A percentile compares a stretch with the other conserved stretches of the same genome.
Conservation (phyloP, 176 grass and related monocot genomes). For the Musa itinerans region DNA sequence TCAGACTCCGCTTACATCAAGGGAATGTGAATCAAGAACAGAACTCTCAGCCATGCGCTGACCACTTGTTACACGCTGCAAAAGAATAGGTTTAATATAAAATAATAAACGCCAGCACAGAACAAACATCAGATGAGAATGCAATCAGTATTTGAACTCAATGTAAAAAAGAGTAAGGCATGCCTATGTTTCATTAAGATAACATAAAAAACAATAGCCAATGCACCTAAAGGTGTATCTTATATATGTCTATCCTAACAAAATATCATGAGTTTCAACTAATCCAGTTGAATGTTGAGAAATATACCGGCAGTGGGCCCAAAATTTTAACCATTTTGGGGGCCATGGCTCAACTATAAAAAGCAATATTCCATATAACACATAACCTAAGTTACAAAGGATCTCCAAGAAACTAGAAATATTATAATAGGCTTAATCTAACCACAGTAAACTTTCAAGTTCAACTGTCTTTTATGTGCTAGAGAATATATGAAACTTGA, state of each 20-base stretch:
- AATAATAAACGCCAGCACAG: not conserved
- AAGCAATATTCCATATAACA: too few species aligned
- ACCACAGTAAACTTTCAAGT: too few species aligned
- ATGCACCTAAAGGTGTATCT: not conserved
- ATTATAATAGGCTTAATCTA: too few species aligned
- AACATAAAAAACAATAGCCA: not conserved
- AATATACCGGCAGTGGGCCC: not conserved
- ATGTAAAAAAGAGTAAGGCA: not conserved
- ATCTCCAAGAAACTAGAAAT: too few species aligned
- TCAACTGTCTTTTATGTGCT: too few species aligned
- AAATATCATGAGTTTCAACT: not conserved
- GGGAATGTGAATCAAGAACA: constrained; percentile 80
- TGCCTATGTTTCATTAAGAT: not conserved
- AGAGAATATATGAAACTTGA: too few species aligned
- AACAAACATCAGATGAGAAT: constrained; percentile 5
- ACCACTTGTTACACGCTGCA: constrained; percentile 60
- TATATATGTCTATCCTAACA: not conserved
- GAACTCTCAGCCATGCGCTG: constrained; percentile 89
- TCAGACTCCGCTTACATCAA: constrained; percentile 38
- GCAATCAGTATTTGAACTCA: not conserved
- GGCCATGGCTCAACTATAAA: too few species aligned
- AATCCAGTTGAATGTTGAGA: not conserved
- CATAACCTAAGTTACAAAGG: too few species aligned
- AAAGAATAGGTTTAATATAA: constrained; percentile 5
- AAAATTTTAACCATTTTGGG: too few species aligned